Evolutionary conservation across 352 stramenopile species (phyloP), one percentile per base, ranked within the genome.

Genomic region (Phytophthora litchii): DNA sequence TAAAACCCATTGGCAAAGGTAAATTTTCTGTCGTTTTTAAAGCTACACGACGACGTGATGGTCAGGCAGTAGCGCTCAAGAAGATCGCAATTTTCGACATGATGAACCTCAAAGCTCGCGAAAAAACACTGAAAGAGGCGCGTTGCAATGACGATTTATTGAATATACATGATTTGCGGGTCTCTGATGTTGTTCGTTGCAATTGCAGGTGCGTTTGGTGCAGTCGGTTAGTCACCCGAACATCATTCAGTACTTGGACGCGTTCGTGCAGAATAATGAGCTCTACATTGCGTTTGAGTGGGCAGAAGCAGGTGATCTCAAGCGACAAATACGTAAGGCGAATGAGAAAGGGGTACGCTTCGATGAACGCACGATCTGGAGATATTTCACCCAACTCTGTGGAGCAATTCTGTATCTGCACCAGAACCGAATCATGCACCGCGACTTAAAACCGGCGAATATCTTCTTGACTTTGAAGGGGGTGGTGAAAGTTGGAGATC

Each of bases 221-320:
- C 89, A 98, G 67, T 91, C 80, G 4, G 76, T 98, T 37, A 51
- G 72, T 25, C 93, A 98, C 53, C 74, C 72, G 0, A 97, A 98
- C 67, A 93, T 98, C 42, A 89, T 98, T 54, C 76, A 93, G 67
- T 98, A 97, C 53, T 49, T 96, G 17, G 93, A 98, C 67, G 86
- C 83, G 23, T 98, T 98, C 57, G 74, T 98, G 11, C 78, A 89
- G 34, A 76, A 90, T 20, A 91, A 96, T 38, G 86, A 97, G 61
- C 83, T 98, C 10, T 87, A 91, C 60, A 98, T 98, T 67, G 90
- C 92, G 16, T 97, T 98, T 60, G 92, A 98, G 67, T 98, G 91
- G 92, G 92, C 93, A 42, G 88, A 94, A 58, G 94, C 92, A 4
- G 94, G 94, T 2, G 92, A 98, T 55, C 64, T 98, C 3, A 98